These are phyloP conservation scores for Aspergillus steynii DNA, from an alignment of 495 filamentous ascomycete species.

Conservation along the genomic window DNA sequence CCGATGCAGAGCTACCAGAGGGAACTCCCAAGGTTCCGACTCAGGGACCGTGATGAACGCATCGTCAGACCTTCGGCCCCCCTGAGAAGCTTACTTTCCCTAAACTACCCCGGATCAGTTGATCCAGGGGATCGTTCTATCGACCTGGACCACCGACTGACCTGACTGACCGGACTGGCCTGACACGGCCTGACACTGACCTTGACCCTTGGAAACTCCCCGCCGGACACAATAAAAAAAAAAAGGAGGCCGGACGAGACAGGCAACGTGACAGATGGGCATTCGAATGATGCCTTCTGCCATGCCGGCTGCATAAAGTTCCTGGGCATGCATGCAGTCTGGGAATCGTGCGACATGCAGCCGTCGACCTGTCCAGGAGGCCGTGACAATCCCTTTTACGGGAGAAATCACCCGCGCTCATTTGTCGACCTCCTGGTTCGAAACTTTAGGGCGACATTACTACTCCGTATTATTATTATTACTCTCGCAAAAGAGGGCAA, in stretches of 20 bases:
- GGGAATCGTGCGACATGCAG: neutral
- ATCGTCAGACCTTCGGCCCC: conserved; percentile 6
- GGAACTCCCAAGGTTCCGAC: no score
- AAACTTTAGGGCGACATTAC: conserved; percentile 6
- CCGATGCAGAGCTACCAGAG: no score
- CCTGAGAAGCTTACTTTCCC: conserved; percentile 15
- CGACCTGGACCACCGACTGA: neutral
- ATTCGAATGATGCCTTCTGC: neutral
- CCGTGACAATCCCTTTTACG: neutral
- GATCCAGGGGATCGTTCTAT: conserved; percentile 4
- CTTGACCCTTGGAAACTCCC: neutral
- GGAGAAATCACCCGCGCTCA: neutral
- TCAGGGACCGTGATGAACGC: conserved; percentile 9
- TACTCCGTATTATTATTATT: conserved; percentile 1
- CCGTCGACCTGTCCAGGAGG: neutral
- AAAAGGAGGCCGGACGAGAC: neutral
- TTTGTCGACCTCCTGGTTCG: neutral
- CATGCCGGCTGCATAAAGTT: neutral
- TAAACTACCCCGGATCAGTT: conserved; percentile 3
- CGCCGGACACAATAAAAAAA: neutral
- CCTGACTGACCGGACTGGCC: neutral
- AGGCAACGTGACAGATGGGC: neutral
- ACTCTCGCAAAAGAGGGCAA: neutral
- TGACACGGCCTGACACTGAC: neutral
- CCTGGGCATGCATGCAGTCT: neutral